Evolutionary conservation across 2,329 filamentous ascomycete genomes (phyloP).

Genomic region (Fusarium scirpi): DNA sequence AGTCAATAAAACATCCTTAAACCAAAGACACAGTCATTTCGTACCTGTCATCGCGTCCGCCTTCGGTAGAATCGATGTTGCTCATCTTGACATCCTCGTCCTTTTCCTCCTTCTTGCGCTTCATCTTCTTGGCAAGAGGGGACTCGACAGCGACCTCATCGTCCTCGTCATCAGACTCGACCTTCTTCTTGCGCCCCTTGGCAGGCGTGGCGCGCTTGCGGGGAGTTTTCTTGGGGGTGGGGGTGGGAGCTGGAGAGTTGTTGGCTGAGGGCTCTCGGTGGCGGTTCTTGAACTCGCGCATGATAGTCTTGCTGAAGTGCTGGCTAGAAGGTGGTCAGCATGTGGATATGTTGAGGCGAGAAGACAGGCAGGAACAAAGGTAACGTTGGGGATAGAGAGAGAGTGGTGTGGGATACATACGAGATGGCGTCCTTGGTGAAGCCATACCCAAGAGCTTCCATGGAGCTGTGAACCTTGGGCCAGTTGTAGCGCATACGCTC

Average conservation of each 20-base stretch:
- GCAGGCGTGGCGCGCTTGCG: slow-evolving; percentile 37
- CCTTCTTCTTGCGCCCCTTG: slow-evolving; percentile 37
- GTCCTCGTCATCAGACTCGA: slow-evolving; percentile 25
- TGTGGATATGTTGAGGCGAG: background rate
- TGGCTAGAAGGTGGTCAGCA: slow-evolving; percentile 47
- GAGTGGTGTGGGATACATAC: slow-evolving; percentile 44
- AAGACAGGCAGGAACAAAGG: background rate
- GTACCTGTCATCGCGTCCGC: slow-evolving; percentile 39
- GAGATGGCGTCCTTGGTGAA: slow-evolving; percentile 56
- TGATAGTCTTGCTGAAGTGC: slow-evolving; percentile 55
- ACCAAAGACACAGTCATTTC: background rate
- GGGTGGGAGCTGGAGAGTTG: background rate
- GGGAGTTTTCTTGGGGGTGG: slow-evolving; percentile 38
- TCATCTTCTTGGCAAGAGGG: slow-evolving; percentile 48
- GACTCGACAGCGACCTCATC: slow-evolving; percentile 23
- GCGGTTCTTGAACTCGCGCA: slow-evolving; percentile 52
- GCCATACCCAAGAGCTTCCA: slow-evolving; percentile 50
- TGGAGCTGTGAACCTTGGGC: slow-evolving; percentile 48
- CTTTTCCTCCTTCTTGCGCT: slow-evolving; percentile 46
- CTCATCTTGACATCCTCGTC: slow-evolving; percentile 35
- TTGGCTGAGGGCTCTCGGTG: slow-evolving; percentile 27
- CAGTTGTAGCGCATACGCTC: slow-evolving; percentile 51
- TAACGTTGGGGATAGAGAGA: too few relatives aligned
- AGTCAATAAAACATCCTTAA: slow-evolving; percentile 9
- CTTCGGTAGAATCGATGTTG: background rate